These are phyloP conservation scores for Lunasporangiospora selenospora DNA, from an alignment of 192 early-diverging fungal species.

Conservation along the genomic window DNA sequence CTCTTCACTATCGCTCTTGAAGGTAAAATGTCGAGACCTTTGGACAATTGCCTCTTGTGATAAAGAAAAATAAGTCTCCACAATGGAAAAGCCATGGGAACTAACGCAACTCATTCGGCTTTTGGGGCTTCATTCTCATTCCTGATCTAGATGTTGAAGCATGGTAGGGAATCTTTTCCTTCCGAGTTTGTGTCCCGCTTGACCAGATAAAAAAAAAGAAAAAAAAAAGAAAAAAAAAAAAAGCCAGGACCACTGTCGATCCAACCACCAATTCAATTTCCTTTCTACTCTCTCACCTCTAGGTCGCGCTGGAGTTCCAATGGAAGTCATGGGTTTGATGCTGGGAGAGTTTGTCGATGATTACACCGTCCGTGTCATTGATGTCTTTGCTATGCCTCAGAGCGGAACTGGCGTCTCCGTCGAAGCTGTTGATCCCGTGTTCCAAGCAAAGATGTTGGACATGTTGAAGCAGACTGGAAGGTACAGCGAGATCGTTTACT, in stretches of 20 bases:
- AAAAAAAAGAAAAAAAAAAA: background rate
- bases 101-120: background rate
- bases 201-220: too few relatives aligned
- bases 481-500: conserved; percentile 35
- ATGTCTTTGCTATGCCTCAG: conserved; percentile 99
- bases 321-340: conserved; percentile 99
- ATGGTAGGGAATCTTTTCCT: conserved; percentile 57
- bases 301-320: conserved; percentile 96
- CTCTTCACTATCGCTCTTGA: conserved; percentile 96
- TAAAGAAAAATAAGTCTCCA: background rate
- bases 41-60: background rate
- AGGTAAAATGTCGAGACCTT: conserved; percentile 57
- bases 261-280: conserved; percentile 12
- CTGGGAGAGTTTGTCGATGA: conserved; percentile 99
- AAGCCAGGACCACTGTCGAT: conserved; percentile 1
- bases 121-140: background rate
- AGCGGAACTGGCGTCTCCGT: conserved; percentile 99
- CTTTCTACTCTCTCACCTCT: conserved; percentile 25
- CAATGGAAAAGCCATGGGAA: background rate
- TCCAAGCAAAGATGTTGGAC: conserved; percentile 99
- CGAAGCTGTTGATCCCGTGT: conserved; percentile 99
- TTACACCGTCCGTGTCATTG: conserved; percentile 98
- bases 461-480: conserved; percentile 99
- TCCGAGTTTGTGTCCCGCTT: too few relatives aligned
- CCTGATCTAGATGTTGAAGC: conserved; percentile 80